phyloP scores from a whole-genome alignment of 2,329 filamentous ascomycete species.

The Xylariales sp. region DNA sequence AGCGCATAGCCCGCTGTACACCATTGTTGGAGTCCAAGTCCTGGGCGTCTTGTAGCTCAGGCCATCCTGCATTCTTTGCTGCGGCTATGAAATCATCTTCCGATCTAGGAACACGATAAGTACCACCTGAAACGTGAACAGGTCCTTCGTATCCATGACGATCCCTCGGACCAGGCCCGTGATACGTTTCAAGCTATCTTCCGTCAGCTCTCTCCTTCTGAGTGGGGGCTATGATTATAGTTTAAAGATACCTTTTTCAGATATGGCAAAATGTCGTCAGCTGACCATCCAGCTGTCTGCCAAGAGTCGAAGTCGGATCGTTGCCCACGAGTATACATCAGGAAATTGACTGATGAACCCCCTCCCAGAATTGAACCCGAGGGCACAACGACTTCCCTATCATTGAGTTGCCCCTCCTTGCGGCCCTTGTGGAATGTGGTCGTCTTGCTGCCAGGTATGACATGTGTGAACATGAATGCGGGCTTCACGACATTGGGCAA shows the following conservation, averaged over 20 bases:
- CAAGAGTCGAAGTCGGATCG: conserved; percentile 50
- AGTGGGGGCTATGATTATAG: not conserved
- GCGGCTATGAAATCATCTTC: conserved; percentile 61
- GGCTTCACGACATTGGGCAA: conserved; percentile 53
- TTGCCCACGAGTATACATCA: conserved; percentile 54
- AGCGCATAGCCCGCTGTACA: conserved; percentile 44
- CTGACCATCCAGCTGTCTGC: conserved; percentile 46
- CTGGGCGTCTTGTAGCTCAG: conserved; percentile 61
- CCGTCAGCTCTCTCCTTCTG: not conserved
- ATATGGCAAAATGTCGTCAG: conserved; percentile 58
- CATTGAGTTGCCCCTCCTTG: conserved; percentile 53
- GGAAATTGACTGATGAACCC: conserved; percentile 63
- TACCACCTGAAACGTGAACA: conserved; percentile 61
- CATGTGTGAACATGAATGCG: conserved; percentile 60
- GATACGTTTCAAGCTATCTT: conserved; percentile 46
- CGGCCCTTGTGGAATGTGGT: conserved; percentile 57
- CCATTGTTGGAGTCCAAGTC: conserved; percentile 56
- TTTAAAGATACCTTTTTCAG: conserved; percentile 58
- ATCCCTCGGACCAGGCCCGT: conserved; percentile 52
- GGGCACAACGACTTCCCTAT: conserved; percentile 55
- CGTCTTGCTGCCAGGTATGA: conserved; percentile 58
- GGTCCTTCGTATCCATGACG: conserved; percentile 61
- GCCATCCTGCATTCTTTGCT: conserved; percentile 58
- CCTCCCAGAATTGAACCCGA: conserved; percentile 63
- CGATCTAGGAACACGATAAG: conserved; percentile 52